Evolutionary conservation across 1,284 basidiomycete species (phyloP), one percentile per base, ranked within the genome.

Genomic region (Abortiporus biennis): DNA sequence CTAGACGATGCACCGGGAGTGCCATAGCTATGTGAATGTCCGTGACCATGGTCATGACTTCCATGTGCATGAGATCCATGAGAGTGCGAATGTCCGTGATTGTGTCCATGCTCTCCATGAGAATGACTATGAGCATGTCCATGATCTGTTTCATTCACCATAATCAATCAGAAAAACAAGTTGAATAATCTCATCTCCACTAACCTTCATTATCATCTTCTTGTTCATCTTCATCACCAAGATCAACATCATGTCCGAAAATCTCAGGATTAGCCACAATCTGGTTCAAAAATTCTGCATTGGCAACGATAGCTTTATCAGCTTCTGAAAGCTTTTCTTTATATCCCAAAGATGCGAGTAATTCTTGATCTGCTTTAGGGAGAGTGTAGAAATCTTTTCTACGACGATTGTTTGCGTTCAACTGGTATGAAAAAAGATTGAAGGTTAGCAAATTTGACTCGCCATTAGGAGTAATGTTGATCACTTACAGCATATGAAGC

Each of bases 231-330:
- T 58, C 59, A 8, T 54, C 56, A 6, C 57, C 65, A 4, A 55
- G 53, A 11, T 59, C 63, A 1, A 68, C 34, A 12, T 68, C 71
- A 47, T 76, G 71, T 9, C 77, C 80, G 54, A 89, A 89, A 32
- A 89, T 87, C 52, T 81, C 79, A 0, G 85, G 80, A 59, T 83
- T 70, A 9, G 72, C 76, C 13, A 85, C 75, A 44, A 90, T 79
- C 47, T 72, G 61, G 13, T 68, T 62, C 44, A 90, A 56, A 57
- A 90, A 88, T 22, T 78, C 64, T 1, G 81, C 80, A 51, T 90
- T 90, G 33, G 62, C 69, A 32, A 78, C 60, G 51, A 90, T 88
- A 11, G 84, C 82, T 1, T 69, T 59, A 58, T 90, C 86, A 15
- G 82, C 77, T 29, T 70, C 73, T 16, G 76, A 68, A 1, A 90